These are phyloP conservation scores for Onygenales sp. DNA, from an alignment of 2,329 filamentous ascomycete genomes.

Conservation along the genomic window DNA sequence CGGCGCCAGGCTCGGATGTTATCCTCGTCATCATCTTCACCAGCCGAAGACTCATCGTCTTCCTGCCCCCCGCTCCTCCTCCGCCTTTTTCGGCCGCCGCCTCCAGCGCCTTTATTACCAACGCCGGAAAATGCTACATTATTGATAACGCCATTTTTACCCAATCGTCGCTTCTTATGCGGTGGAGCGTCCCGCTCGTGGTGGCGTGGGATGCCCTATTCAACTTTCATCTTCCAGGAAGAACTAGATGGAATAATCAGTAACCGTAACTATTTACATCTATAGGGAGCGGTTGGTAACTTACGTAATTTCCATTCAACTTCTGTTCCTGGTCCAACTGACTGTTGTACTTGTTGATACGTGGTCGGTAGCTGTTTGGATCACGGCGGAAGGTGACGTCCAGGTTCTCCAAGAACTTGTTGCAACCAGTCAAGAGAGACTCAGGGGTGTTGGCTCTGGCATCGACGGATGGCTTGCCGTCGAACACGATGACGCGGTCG, in stretches of 20 bases:
- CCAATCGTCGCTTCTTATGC: constrained; percentile 23
- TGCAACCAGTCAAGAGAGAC: constrained; percentile 89
- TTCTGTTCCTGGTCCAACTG: constrained; percentile 99
- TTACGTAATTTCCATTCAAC: constrained; percentile 77
- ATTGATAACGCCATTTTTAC: constrained; percentile 21
- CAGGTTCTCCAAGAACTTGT: constrained; percentile 89
- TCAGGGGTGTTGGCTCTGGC: constrained; percentile 84
- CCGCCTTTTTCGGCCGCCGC: constrained; percentile 18
- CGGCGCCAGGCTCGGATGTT: constrained; percentile 52
- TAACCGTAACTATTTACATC: not conserved
- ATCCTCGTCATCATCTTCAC: constrained; percentile 57
- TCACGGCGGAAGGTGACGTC: constrained; percentile 98
- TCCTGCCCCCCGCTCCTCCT: constrained; percentile 24
- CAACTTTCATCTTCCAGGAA: constrained; percentile 82
- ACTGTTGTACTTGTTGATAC: constrained; percentile 95
- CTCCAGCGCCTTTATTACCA: constrained; percentile 29
- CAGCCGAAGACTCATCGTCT: constrained; percentile 45
- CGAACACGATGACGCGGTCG: constrained; percentile 97
- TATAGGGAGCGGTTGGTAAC: constrained; percentile 24
- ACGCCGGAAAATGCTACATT: constrained; percentile 34
- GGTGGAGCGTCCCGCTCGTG: constrained; percentile 28
- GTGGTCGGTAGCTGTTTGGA: constrained; percentile 87
- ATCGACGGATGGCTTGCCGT: constrained; percentile 81
- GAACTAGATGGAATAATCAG: constrained; percentile 49
- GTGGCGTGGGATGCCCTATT: constrained; percentile 50